phyloP scores from a whole-genome alignment of 805 yeast genomes.

The Yarrowia osloensis region DNA sequence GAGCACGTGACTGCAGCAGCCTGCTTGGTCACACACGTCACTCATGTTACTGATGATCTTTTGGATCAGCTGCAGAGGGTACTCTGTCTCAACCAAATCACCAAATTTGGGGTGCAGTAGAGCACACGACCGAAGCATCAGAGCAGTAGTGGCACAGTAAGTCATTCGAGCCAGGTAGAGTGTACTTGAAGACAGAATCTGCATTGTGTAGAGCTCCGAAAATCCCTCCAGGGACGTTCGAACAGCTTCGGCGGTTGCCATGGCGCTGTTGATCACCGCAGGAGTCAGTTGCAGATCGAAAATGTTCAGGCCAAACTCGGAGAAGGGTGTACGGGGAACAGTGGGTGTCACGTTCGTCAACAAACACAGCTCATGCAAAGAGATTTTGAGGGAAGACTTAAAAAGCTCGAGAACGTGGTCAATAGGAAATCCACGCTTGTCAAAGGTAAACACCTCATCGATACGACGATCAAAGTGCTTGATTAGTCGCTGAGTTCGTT shows the following conservation, averaged over 20 bases:
- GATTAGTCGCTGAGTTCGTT: constrained; percentile 48
- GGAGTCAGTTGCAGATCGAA: constrained; percentile 34
- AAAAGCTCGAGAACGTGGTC: constrained; percentile 46
- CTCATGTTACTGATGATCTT: constrained; percentile 34
- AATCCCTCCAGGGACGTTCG: constrained; percentile 36
- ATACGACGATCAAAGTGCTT: constrained; percentile 55
- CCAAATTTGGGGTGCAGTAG: constrained; percentile 39
- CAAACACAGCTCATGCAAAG: constrained; percentile 45
- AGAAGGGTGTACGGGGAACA: constrained; percentile 43
- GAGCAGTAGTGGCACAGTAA: constrained; percentile 39
- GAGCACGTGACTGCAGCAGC: constrained; percentile 40
- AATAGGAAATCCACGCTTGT: constrained; percentile 44
- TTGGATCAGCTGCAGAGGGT: neutral
- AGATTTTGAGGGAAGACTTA: constrained; percentile 53
- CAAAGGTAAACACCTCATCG: constrained; percentile 42
- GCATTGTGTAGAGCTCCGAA: constrained; percentile 40
- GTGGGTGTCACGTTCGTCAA: constrained; percentile 36
- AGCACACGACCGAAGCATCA: constrained; percentile 41
- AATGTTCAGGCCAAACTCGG: constrained; percentile 41
- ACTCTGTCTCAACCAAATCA: constrained; percentile 31
- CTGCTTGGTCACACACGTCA: constrained; percentile 36
- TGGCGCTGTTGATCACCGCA: constrained; percentile 39
- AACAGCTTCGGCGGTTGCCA: constrained; percentile 37
- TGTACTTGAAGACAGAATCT: constrained; percentile 57
- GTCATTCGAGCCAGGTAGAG: constrained; percentile 39